These are phyloP conservation scores for Bonia amplexicaulis DNA, from an alignment of 176 grass and related monocot species.

Conservation along the genomic window DNA sequence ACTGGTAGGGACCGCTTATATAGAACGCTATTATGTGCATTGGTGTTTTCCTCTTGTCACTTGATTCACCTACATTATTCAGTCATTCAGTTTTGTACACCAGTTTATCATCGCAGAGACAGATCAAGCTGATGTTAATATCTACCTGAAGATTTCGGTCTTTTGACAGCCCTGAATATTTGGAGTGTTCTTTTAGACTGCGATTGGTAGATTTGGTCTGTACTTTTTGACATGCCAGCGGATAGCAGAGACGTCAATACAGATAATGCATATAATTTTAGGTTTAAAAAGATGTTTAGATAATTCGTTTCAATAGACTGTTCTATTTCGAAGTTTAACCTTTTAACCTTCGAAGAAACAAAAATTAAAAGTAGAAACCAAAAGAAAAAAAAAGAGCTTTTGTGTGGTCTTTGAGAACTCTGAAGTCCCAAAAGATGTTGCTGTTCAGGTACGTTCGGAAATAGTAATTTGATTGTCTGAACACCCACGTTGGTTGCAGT, in stretches of 20 bases:
- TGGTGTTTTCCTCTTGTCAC: neutral
- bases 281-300: too few species aligned
- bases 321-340: too few species aligned
- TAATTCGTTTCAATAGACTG: rapidly evolving
- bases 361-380: too few species aligned
- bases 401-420: neutral
- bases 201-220: too few species aligned
- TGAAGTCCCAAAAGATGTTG: neutral
- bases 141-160: neutral
- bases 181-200: too few species aligned
- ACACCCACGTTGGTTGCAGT: neutral
- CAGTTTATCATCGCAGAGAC: neutral
- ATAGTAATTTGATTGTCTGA: neutral
- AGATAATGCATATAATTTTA: too few species aligned
- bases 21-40: neutral
- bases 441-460: neutral
- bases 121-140: neutral
- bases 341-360: too few species aligned
- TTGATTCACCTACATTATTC: neutral
- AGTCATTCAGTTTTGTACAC: neutral
- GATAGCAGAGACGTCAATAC: too few species aligned
- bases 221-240: too few species aligned
- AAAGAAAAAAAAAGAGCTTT: too few species aligned
- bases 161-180: neutral
- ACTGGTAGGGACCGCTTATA: too few species aligned